These are phyloP conservation scores for Amoebophrya sp. DNA, from an alignment of 169 alveolate genomes.

Conservation along the genomic window DNA sequence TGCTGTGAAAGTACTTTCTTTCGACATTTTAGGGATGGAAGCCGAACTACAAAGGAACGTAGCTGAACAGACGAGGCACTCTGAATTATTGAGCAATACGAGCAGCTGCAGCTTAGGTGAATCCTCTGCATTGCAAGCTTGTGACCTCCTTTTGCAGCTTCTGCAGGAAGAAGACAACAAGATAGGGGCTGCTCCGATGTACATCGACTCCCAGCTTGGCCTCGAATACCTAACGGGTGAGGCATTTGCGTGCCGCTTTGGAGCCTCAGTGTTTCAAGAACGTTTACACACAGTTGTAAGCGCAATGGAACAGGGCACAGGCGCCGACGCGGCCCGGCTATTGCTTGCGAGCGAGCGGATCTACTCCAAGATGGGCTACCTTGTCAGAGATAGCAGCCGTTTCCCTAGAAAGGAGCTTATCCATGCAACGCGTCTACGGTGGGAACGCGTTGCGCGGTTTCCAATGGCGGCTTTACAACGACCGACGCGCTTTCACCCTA, in stretches of 20 bases:
- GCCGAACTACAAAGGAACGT: not conserved
- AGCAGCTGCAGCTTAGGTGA: not conserved
- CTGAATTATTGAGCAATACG: not conserved
- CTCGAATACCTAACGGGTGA: not conserved
- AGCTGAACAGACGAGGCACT: not conserved
- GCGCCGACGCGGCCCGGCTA: not conserved
- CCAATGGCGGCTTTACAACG: not conserved
- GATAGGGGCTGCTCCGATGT: not conserved
- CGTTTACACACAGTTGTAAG: not conserved
- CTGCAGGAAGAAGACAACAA: not conserved
- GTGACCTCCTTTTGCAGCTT: not conserved
- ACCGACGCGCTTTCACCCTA: not conserved
- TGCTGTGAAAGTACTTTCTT: not conserved
- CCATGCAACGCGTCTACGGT: not conserved
- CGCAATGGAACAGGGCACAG: not conserved
- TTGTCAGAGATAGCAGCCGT: not conserved
- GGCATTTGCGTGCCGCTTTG: not conserved
- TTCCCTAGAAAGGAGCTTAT: not conserved
- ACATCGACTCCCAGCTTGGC: not conserved
- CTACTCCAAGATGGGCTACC: too few relatives aligned
- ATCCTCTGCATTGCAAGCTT: not conserved
- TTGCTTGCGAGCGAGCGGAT: not conserved
- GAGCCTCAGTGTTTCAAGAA: not conserved
- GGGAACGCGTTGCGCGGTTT: not conserved
- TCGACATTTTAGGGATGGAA: not conserved